phyloP scores from a whole-genome alignment of 495 filamentous ascomycete species.

The Cladorrhinum samala region DNA sequence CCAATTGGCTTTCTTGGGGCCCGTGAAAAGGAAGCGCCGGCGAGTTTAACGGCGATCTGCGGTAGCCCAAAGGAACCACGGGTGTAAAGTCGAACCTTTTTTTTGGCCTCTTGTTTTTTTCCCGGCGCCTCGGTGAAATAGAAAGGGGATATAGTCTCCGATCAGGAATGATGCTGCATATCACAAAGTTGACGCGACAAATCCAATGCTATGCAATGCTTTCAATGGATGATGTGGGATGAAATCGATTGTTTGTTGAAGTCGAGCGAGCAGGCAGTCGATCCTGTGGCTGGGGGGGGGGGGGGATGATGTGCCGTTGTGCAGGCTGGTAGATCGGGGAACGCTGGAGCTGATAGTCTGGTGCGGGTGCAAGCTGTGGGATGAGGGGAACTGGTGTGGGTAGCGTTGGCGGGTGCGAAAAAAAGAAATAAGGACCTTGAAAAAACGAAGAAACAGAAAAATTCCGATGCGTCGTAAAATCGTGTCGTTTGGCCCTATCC shows the following conservation, averaged over 20 bases:
- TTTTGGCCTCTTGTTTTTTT: not conserved
- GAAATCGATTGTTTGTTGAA: not conserved
- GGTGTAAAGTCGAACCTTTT: constrained; percentile 9
- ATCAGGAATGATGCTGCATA: constrained; percentile 1
- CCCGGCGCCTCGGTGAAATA: not conserved
- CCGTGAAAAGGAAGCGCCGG: not conserved
- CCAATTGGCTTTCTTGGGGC: constrained; percentile 4
- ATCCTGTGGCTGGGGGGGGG: not conserved
- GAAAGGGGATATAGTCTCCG: not conserved
- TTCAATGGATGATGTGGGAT: not conserved
- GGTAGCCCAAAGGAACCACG: constrained; percentile 1
- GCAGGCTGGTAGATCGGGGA: no score
- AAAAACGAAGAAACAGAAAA: not conserved
- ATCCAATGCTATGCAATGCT: not conserved
- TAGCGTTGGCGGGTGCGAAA: not conserved
- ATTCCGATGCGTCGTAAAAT: constrained; percentile 1
- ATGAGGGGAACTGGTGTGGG: not conserved
- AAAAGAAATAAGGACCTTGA: not conserved
- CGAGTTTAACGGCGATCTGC: not conserved
- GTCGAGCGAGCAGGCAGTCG: not conserved
- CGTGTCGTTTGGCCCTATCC: not conserved
- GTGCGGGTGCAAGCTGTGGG: not conserved
- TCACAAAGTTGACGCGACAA: constrained; percentile 2
- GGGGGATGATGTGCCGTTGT: no score
- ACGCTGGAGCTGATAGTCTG: not conserved